phyloP scores from a whole-genome alignment of 768 basidiomycete genomes.

The Candolleomyces efflorescens region DNA sequence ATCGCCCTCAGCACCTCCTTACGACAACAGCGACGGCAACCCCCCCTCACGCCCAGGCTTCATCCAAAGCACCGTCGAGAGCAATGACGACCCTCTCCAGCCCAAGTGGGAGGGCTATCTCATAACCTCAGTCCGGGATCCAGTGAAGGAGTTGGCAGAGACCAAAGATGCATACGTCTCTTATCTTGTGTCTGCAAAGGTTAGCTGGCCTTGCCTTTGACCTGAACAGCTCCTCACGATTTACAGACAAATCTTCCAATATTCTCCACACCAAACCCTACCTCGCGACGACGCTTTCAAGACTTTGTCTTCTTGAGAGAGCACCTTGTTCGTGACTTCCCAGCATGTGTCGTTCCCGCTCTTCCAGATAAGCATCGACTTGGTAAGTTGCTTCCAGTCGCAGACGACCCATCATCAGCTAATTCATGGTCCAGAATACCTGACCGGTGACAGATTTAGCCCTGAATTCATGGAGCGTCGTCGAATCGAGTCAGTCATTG shows the following conservation, averaged over 20 bases:
- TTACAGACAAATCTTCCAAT: constrained; percentile 84
- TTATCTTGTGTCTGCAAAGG: constrained; percentile 87
- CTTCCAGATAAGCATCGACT: constrained; percentile 95
- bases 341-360: constrained; percentile 96
- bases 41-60: constrained; percentile 63
- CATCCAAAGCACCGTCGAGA: constrained; percentile 71
- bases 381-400: constrained; percentile 41
- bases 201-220: constrained; percentile 21
- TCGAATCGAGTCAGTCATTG: constrained; percentile 66
- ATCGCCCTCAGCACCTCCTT: constrained; percentile 54
- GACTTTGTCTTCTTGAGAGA: constrained; percentile 95
- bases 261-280: constrained; percentile 72
- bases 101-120: constrained; percentile 92
- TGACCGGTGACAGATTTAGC: constrained; percentile 96
- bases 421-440: constrained; percentile 63
- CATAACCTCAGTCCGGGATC: constrained; percentile 81
- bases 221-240: background rate
- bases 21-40: constrained; percentile 44
- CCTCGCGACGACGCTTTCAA: constrained; percentile 85
- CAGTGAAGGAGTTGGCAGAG: constrained; percentile 92
- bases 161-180: constrained; percentile 97
- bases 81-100: constrained; percentile 71
- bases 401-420: background rate
- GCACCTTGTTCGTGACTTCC: constrained; percentile 86
- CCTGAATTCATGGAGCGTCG: constrained; percentile 96